These are phyloP conservation scores for Hygrophoropsis aurantiaca DNA, from an alignment of 768 basidiomycete species.

Conservation along the genomic window DNA sequence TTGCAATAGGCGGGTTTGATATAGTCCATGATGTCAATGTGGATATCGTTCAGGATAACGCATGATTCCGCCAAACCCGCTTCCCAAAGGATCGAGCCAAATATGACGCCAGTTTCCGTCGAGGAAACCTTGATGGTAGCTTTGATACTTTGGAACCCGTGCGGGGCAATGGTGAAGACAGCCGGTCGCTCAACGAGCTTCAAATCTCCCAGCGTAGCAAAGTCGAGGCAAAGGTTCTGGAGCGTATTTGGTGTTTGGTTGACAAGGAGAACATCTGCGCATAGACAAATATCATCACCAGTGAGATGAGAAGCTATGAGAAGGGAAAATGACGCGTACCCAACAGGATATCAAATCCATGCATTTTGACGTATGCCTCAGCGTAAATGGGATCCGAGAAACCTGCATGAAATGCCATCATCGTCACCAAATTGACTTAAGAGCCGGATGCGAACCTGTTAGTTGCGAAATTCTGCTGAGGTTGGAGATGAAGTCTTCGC, in stretches of 20 bases:
- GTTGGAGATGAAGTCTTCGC: constrained; percentile 94
- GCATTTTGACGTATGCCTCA: constrained; percentile 96
- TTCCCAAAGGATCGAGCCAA: constrained; percentile 97
- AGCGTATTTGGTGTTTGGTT: constrained; percentile 94
- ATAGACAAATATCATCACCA: neutral
- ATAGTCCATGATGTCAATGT: constrained; percentile 98
- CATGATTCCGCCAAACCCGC: constrained; percentile 85
- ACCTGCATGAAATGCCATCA: constrained; percentile 41
- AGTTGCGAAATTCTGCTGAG: constrained; percentile 91
- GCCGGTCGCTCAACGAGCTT: constrained; percentile 96
- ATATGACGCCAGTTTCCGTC: constrained; percentile 98
- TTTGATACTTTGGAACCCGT: constrained; percentile 98
- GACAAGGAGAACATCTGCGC: constrained; percentile 87
- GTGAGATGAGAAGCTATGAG: constrained; percentile 1
- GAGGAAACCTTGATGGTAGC: constrained; percentile 98
- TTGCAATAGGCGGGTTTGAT: constrained; percentile 96
- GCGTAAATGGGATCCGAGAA: constrained; percentile 99
- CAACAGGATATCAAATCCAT: constrained; percentile 94
- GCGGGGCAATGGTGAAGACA: constrained; percentile 90
- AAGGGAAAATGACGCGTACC: constrained; percentile 43
- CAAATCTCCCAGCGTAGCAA: constrained; percentile 94
- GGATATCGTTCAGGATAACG: constrained; percentile 95
- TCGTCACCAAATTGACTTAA: neutral
- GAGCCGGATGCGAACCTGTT: constrained; percentile 57
- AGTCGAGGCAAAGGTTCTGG: constrained; percentile 96